These are phyloP conservation scores for Globisporangium parvum DNA, from an alignment of 352 stramenopile species.

Conservation along the genomic window DNA sequence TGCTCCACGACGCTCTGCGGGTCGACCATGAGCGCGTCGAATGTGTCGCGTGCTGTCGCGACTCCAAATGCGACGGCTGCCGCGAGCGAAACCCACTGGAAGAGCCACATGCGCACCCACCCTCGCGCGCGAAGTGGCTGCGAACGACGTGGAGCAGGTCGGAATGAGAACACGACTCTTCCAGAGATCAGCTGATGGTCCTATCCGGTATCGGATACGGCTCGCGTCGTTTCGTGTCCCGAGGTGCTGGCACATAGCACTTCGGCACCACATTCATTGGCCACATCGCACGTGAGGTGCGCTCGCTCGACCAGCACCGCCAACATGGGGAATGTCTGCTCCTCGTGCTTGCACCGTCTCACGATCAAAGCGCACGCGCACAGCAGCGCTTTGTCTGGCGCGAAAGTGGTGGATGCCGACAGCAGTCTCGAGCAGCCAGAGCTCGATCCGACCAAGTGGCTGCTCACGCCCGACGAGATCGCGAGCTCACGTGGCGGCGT, in stretches of 20 bases:
- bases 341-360: background rate
- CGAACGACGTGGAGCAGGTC: too few relatives aligned
- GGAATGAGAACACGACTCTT: too few relatives aligned
- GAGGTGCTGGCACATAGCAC: too few relatives aligned
- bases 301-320: background rate
- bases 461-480: constrained; percentile 6
- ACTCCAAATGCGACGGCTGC: too few relatives aligned
- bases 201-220: too few relatives aligned
- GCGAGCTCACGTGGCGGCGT: constrained; percentile 1
- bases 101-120: background rate
- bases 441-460: constrained; percentile 11
- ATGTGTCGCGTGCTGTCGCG: too few relatives aligned
- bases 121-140: too few relatives aligned
- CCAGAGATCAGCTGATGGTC: too few relatives aligned
- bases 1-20: constrained; percentile 16
- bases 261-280: background rate
- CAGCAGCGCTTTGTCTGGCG: background rate
- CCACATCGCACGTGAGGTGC: too few relatives aligned
- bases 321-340: constrained; percentile 10
- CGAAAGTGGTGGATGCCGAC: background rate
- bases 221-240: too few relatives aligned
- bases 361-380: background rate
- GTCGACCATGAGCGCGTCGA: constrained; percentile 1
- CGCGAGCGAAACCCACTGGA: background rate
- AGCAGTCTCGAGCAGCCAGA: constrained; percentile 5